These are phyloP conservation scores for Raddia guianensis DNA, from an alignment of 176 grass and related monocot genomes.

Conservation along the genomic window DNA sequence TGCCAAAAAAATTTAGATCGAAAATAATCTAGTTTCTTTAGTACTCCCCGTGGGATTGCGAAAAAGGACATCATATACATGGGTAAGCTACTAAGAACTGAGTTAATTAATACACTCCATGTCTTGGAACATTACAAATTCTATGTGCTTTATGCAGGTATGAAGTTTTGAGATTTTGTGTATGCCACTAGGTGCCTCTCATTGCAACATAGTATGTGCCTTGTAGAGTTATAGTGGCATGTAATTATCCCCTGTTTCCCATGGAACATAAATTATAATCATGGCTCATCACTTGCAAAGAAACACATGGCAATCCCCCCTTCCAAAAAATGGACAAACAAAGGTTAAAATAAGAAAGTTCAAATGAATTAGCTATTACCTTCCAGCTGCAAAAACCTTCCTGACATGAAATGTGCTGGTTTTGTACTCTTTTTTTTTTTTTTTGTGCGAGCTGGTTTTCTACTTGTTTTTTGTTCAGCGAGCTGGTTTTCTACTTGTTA, in stretches of 20 bases:
- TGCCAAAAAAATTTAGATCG: too few species aligned
- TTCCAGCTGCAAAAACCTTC: slow-evolving; percentile 1
- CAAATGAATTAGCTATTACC: slow-evolving; percentile 1
- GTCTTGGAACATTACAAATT: background rate
- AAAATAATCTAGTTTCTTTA: too few species aligned
- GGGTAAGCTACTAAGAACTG: too few species aligned
- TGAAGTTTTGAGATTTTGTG: too few species aligned
- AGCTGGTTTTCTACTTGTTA: background rate
- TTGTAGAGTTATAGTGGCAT: too few species aligned
- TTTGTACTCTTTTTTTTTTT: background rate
- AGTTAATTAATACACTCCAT: slow-evolving; percentile 34
- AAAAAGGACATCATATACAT: too few species aligned
- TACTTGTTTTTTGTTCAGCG: too few species aligned
- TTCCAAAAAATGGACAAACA: background rate
- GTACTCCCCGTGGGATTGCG: too few species aligned
- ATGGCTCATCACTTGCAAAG: background rate
- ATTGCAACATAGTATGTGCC: too few species aligned
- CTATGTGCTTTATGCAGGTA: too few species aligned
- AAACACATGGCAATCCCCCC: background rate
- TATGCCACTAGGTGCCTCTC: too few species aligned
- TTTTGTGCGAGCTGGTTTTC: too few species aligned
- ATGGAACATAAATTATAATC: background rate
- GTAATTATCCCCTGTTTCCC: background rate
- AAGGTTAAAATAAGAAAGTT: background rate
- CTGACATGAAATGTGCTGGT: background rate